Base-by-base conservation (phyloP, 75 land plant species). In the Sequoiadendron giganteum region DNA sequence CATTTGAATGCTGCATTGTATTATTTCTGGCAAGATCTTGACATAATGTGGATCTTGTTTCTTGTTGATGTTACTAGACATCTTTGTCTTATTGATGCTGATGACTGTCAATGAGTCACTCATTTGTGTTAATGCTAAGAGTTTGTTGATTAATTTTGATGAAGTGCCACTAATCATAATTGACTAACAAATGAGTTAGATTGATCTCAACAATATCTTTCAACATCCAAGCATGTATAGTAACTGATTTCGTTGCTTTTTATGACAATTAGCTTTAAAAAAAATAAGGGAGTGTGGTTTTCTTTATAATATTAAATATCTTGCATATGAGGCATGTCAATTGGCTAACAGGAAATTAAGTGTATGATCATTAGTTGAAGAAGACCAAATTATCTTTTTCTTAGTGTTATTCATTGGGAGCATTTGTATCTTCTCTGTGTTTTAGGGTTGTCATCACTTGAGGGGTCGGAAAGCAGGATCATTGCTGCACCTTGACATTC, bases 391-490 rank as follows among this genome's bases (percentile, higher is more conserved):
- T 30, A 1, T 85, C 40, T 43, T 61, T 42, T 83, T 52, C 11
- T 13, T 30, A 48, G 16, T 25, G 10, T 25, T 86, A 34, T 84
- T 85, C 5, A 48, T n/a, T 55, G 16, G 52, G 84, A 42, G 39
- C 10, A 47, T 85, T 19, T 36, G 13, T 34, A 32, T 87, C 18
- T 55, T 43, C n/a, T 45, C 18, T 86, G 13, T 42, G 32, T 79
- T 94, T 39, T 87, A 97, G 99, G 95, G 94, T 55, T 94, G 94
- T 85, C 95, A 95, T 90, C 92, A 94, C n/a, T 87, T 97, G 82
- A 96, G 99, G 87, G 99, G 95, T 86, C 91, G 99, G 90, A 93
- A 93, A 86, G 96, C 96, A 87, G 99, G 99, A 14, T 95, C 99
- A 40, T 91, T 86, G 38, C 89, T 97, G 65, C 93, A 95, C 88